Conservation (phyloP, 441 rosid species). For the Omphalea diandra region DNA sequence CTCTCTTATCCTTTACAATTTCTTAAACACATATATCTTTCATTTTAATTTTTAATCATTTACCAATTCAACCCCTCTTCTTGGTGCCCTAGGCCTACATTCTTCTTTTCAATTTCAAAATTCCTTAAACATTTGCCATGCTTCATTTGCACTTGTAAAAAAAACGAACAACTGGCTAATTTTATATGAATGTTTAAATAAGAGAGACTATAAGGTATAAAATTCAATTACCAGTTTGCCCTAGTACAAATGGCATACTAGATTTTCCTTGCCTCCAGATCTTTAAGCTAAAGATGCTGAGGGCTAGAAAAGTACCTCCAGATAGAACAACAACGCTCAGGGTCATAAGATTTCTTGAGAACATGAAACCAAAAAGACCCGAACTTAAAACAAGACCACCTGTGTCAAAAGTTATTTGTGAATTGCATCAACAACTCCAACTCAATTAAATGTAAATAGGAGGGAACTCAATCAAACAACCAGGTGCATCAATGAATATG, state of each 20-base stretch:
- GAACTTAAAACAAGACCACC: constrained; percentile 65
- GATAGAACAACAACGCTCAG: constrained; percentile 49
- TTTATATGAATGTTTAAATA: not conserved
- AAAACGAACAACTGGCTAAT: not conserved
- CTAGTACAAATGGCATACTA: constrained; percentile 79
- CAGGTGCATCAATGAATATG: not conserved
- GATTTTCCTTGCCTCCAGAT: constrained; percentile 92
- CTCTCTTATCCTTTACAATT: too few relatives aligned
- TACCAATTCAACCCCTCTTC: too few relatives aligned
- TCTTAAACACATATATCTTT: too few relatives aligned
- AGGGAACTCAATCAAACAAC: constrained; percentile 1
- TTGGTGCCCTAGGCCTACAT: too few relatives aligned
- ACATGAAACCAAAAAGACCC: constrained; percentile 66
- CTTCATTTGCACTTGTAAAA: not conserved
- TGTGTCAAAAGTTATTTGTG: constrained; percentile 21
- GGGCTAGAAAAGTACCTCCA: constrained; percentile 82
- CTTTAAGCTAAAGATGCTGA: constrained; percentile 75
- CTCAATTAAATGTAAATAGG: not conserved
- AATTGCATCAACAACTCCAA: constrained; percentile 6
- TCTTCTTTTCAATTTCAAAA: not conserved
- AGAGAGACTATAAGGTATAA: not conserved
- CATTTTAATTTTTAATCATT: too few relatives aligned
- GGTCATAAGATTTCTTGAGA: constrained; percentile 59
- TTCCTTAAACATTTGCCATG: not conserved
- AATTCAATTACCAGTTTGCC: constrained; percentile 74